A percentile compares a stretch with the other conserved stretches of the same genome.
Conservation (phyloP, 371 early-diverging fungal species). For the Apophysomyces variabilis region DNA sequence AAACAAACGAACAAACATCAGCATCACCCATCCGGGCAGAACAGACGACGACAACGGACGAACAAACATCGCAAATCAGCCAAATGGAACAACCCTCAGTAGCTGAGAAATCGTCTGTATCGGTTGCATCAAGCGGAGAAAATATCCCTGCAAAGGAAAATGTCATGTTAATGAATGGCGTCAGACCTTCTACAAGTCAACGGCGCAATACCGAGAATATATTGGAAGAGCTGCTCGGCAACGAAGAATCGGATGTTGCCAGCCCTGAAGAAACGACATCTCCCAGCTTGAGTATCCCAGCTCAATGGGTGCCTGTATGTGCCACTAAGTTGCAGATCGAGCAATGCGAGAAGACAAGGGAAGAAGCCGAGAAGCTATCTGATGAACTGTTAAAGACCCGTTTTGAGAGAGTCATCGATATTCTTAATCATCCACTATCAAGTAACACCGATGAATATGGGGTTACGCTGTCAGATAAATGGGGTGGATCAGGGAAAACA, state of each 20-base stretch:
- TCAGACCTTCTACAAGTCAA: neutral
- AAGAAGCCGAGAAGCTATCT: neutral
- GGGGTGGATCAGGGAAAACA: slow-evolving; percentile 22
- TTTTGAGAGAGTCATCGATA: neutral
- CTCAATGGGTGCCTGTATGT: neutral
- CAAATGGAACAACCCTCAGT: too few species aligned
- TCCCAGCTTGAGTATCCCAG: neutral
- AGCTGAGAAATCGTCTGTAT: too few species aligned
- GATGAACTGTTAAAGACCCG: neutral
- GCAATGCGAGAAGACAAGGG: neutral
- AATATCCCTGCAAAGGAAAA: neutral
- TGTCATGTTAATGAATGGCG: neutral
- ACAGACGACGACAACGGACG: too few species aligned
- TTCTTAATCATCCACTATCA: slow-evolving; percentile 11
- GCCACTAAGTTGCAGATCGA: neutral
- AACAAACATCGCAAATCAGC: too few species aligned
- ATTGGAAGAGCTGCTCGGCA: neutral
- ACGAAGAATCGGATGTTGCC: neutral
- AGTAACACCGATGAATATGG: slow-evolving; percentile 15
- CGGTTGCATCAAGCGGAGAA: too few species aligned
- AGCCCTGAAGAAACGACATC: neutral
- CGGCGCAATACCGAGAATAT: neutral
- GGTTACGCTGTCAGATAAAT: slow-evolving; percentile 10
- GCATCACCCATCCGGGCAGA: too few species aligned
- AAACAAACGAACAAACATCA: too few species aligned